Percentiles rank a stretch among this genome's conserved stretches.
Evolutionary conservation across 352 stramenopile genomes (phyloP).

Genomic region (Phytophthora tentaculata): DNA sequence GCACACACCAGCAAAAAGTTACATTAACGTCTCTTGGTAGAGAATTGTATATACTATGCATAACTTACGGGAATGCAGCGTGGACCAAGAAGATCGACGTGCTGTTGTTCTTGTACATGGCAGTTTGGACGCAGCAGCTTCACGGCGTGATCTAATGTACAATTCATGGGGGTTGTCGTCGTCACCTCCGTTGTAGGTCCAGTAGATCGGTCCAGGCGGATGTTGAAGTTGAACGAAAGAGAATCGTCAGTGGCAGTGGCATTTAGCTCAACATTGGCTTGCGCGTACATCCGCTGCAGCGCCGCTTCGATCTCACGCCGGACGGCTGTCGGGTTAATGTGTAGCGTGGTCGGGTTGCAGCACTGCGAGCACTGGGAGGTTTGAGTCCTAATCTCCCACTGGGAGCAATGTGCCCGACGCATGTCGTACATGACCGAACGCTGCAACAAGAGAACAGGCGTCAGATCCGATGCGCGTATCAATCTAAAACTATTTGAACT

Average conservation of each 20-base stretch:
- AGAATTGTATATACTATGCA: neutral
- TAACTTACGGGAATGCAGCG: neutral
- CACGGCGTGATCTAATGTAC: conserved; percentile 7
- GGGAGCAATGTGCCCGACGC: neutral
- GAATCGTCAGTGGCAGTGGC: neutral
- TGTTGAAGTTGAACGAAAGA: neutral
- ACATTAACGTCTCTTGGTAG: too few relatives aligned
- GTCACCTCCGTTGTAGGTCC: conserved; percentile 12
- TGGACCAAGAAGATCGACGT: neutral
- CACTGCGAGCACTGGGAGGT: neutral
- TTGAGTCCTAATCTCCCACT: neutral
- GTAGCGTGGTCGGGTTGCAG: conserved; percentile 7
- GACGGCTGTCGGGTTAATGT: conserved; percentile 15
- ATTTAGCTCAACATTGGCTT: neutral
- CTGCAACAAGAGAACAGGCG: neutral
- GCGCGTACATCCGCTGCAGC: conserved; percentile 11
- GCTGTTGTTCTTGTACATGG: neutral
- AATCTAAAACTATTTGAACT: neutral
- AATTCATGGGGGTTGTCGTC: conserved; percentile 20
- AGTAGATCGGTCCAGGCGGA: neutral
- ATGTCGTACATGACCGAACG: neutral
- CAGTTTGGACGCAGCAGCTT: conserved; percentile 9
- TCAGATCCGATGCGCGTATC: neutral
- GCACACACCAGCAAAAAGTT: neutral
- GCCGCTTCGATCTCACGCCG: conserved; percentile 16